Evolutionary conservation across 768 basidiomycete genomes (phyloP).

Genomic region (Hebeloma cylindrosporum): DNA sequence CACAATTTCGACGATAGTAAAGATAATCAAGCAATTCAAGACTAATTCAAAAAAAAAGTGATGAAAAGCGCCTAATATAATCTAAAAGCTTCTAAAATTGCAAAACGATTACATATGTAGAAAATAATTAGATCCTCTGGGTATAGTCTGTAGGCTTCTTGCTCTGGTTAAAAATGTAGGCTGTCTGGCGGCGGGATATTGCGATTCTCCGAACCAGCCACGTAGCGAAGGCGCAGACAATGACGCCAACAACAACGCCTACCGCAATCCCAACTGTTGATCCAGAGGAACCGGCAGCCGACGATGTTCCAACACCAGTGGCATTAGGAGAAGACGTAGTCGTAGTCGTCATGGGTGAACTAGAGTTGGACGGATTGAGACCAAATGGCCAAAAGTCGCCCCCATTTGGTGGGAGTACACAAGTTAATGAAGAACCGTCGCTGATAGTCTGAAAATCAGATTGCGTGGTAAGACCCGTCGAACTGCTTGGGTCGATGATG

Average conservation of each 20-base stretch:
- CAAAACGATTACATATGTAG: not conserved
- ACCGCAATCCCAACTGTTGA: slow-evolving; percentile 37
- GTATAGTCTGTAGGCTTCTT: slow-evolving; percentile 23
- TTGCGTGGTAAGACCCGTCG: slow-evolving; percentile 46
- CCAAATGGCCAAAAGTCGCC: slow-evolving; percentile 77
- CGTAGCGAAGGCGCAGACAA: slow-evolving; percentile 36
- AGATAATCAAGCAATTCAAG: too few relatives aligned
- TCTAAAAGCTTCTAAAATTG: not conserved
- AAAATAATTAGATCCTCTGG: slow-evolving; percentile 19
- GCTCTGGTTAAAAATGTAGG: slow-evolving; percentile 22
- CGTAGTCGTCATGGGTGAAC: slow-evolving; percentile 13
- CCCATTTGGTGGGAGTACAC: slow-evolving; percentile 63
- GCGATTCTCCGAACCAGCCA: slow-evolving; percentile 54
- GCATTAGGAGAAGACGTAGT: slow-evolving; percentile 4
- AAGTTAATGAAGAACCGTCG: slow-evolving; percentile 60
- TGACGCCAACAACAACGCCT: slow-evolving; percentile 47
- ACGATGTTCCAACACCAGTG: slow-evolving; percentile 2
- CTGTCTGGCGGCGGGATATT: slow-evolving; percentile 28
- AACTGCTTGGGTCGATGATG: slow-evolving; percentile 49
- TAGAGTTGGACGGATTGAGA: slow-evolving; percentile 41
- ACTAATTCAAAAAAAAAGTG: too few relatives aligned
- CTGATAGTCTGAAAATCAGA: slow-evolving; percentile 48
- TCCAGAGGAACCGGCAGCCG: not conserved
- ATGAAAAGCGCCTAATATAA: not conserved
- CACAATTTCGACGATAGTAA: too few relatives aligned